Percentiles rank a stretch among this genome's conserved stretches.
Evolutionary conservation across 768 basidiomycete species (phyloP).

Genomic region (Auricularia cornea): DNA sequence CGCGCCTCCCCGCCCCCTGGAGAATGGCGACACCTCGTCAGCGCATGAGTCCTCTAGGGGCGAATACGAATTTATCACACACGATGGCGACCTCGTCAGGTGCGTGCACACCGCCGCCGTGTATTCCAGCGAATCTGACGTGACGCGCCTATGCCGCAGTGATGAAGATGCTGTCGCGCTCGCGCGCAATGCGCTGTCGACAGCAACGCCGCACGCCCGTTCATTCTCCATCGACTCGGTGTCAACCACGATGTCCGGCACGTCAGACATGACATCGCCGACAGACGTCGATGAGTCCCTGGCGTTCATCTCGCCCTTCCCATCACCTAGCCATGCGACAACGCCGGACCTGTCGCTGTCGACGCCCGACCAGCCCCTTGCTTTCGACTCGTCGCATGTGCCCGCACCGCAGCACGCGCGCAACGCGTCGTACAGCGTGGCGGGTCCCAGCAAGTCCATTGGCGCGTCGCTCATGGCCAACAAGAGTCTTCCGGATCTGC

Average conservation of each 20-base stretch:
- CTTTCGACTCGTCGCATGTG: constrained; percentile 18
- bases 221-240: constrained; percentile 56
- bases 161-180: constrained; percentile 36
- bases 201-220: constrained; percentile 34
- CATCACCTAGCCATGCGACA: background rate
- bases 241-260: background rate
- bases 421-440: constrained; percentile 43
- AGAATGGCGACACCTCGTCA: background rate
- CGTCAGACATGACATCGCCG: background rate
- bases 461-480: constrained; percentile 43
- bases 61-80: background rate
- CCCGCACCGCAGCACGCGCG: constrained; percentile 42
- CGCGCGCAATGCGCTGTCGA: constrained; percentile 25
- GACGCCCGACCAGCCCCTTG: background rate
- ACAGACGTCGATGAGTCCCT: background rate
- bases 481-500: constrained; percentile 83
- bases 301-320: background rate
- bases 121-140: background rate
- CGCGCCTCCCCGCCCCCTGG: background rate
- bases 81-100: constrained; percentile 3
- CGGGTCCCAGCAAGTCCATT: constrained; percentile 26
- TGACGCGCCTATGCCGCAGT: background rate
- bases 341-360: background rate
- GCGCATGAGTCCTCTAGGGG: background rate
- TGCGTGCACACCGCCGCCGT: background rate